A percentile compares a stretch with the other conserved stretches of the same genome.
phyloP scores from a whole-genome alignment of 1,284 basidiomycete genomes.

The Ganoderma boninense region DNA sequence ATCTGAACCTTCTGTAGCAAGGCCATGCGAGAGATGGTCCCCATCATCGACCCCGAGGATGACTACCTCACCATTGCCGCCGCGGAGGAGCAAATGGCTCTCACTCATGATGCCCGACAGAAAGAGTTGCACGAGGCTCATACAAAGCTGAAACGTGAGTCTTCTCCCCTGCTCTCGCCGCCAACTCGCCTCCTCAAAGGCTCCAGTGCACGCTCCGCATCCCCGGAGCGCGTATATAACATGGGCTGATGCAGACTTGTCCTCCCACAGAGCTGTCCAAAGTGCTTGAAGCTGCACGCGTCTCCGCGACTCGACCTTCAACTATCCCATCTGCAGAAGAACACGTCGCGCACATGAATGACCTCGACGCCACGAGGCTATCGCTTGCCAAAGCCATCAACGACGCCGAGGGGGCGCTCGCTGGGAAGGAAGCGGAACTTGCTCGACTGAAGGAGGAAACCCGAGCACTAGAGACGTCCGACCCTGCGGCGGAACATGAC shows the following conservation, averaged over 20 bases:
- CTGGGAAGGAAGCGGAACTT: conserved; percentile 74
- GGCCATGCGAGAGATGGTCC: conserved; percentile 70
- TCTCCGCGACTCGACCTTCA: conserved; percentile 73
- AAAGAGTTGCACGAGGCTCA: conserved; percentile 73
- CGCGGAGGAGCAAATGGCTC: conserved; percentile 71
- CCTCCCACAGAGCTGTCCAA: conserved; percentile 63
- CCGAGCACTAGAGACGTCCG: conserved; percentile 65
- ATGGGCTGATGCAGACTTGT: too few relatives aligned
- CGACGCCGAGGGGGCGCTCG: conserved; percentile 69
- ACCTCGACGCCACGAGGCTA: conserved; percentile 67
- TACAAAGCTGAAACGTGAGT: conserved; percentile 64
- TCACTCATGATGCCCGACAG: conserved; percentile 60
- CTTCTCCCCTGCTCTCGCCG: neutral
- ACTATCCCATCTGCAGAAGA: conserved; percentile 72
- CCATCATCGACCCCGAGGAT: conserved; percentile 77
- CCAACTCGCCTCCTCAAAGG: neutral
- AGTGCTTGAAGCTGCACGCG: conserved; percentile 70
- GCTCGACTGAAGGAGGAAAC: conserved; percentile 70
- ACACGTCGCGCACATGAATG: conserved; percentile 67
- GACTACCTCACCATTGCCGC: conserved; percentile 77
- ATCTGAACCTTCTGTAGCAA: conserved; percentile 50
- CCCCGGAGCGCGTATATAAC: neutral
- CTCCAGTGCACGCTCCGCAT: neutral
- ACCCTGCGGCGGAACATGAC: conserved; percentile 76
- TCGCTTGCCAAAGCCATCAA: conserved; percentile 80